Base-by-base conservation (phyloP, 164 flowering plant genomes). In the Akebia trifoliata region DNA sequence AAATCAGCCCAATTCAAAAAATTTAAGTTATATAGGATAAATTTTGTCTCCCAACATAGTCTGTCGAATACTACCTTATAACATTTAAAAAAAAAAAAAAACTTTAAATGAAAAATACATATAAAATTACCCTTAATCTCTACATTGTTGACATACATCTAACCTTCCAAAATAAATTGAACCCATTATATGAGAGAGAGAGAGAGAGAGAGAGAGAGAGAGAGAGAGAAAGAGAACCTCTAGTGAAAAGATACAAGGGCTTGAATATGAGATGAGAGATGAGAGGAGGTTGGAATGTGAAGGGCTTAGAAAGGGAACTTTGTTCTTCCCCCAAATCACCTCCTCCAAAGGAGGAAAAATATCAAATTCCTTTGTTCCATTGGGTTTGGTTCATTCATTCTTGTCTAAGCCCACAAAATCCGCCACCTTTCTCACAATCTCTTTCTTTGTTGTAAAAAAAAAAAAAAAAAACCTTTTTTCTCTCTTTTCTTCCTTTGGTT, bases 311-410 rank as follows among this genome's bases (percentile, higher is more conserved):
- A 26, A 61, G 24, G 20, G 42, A 57, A 61, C 9, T 31, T 39
- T 1, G 22, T 47, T 50, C 56, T 39, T 43, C 51, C 68, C 59
- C 72, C 52, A 54, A 54, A 54, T 46, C 63, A 47, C 61, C 68
- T 71, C 79, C 80, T 67, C 70, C 43, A 71, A 66, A 51, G 32
- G 59, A 57, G 76, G 71, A 34, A 43, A 43, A 37, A 12, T 17
- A 25, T 26, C 37, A 21, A 31, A 36, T 30, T 42, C 20, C 59
- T 52, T 47, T 52, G 57, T 55, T 68, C 59, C 40, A 63, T 25
- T 38, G 34, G 30, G 21, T 38, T 26, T 31, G 22, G 50, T 8
- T 37, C 30, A 40, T 7, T 60, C 64, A 60, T 42, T 57, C 39
- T 30, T 12, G 8, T 40, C 6, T 10, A n/a, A 12, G 20, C 37